Base-by-base conservation (phyloP, 306 rosid species). In the Lablab purpureus region DNA sequence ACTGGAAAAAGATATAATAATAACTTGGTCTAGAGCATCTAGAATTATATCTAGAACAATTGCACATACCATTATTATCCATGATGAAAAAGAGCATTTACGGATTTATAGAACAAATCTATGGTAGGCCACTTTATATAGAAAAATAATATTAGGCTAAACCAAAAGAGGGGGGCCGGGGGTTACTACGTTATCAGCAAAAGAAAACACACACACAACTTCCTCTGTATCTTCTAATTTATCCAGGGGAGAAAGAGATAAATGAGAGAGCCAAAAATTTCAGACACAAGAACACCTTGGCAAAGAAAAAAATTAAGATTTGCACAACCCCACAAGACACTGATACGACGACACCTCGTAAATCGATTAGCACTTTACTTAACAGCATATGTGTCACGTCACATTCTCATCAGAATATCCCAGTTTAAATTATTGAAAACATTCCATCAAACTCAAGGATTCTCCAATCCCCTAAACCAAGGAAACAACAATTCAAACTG, bases 391-490 rank as follows among this genome's bases (percentile, higher is more conserved):
- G 17, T 22, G 27, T 23, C 13, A 56, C 41, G 22, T 14, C 23
- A 34, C 40, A 21, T 30, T 54, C 63, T 41, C 56, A 51, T n/a
- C 22, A 67, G 37, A 84, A 70, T 55, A 71, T 47, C 68, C 25
- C 65, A 71, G 60, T 43, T 66, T 56, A 50, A 71, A 66, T 1
- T 2, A 23, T 19, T 64, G 27, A 66, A 58, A 47, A 4, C 10
- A 67, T 11, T 27, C 41, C 54, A 78, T 67, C 51, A 69, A 60
- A 74, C 54, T 45, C 21, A 2, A 19, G 15, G 28, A 64, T 52
- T 19, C 74, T 8, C 67, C 45, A 27, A 76, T 11, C 3, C n/a
- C 36, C 17, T 14, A 25, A 54, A 40, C 11, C 40, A 32, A 71
- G 59, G 25, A 47, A 23, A 54, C 28, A 59, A 54, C 28, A 59